phyloP scores from a whole-genome alignment of 2,329 filamentous ascomycete species.

The Colletotrichum sansevieriae region DNA sequence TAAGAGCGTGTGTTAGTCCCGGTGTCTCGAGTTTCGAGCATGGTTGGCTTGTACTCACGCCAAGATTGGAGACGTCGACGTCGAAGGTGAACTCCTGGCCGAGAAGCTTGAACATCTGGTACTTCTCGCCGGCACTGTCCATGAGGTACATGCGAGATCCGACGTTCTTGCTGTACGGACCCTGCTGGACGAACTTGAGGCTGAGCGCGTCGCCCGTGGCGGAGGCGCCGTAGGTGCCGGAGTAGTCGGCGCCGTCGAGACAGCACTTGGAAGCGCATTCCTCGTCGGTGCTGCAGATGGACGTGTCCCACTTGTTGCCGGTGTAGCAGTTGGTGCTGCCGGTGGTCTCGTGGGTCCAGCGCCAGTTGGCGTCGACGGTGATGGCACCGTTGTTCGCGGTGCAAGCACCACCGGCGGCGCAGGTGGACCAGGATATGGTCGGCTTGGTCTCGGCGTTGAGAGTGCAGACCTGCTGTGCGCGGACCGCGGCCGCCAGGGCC shows the following conservation, averaged over 20 bases:
- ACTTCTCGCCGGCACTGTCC: constrained; percentile 69
- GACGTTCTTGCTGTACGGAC: constrained; percentile 60
- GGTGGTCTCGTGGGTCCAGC: constrained; percentile 65
- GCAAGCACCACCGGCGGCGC: constrained; percentile 64
- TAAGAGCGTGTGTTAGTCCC: constrained; percentile 47
- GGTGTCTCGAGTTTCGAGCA: neutral
- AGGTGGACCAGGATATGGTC: constrained; percentile 65
- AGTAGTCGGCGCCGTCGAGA: constrained; percentile 67
- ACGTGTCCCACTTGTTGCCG: constrained; percentile 62
- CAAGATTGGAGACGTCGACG: constrained; percentile 75
- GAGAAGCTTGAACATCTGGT: constrained; percentile 56
- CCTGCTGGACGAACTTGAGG: constrained; percentile 69
- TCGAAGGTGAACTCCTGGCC: constrained; percentile 80
- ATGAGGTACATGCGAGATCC: constrained; percentile 75
- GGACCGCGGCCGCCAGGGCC: constrained; percentile 45
- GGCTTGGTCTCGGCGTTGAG: constrained; percentile 65
- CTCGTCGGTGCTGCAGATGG: constrained; percentile 55
- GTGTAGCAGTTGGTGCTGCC: constrained; percentile 68
- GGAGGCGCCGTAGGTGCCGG: constrained; percentile 65
- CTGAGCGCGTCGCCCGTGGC: constrained; percentile 64
- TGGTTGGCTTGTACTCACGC: constrained; percentile 21
- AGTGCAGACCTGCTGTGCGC: constrained; percentile 66
- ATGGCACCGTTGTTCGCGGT: constrained; percentile 62
- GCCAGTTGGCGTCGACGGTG: constrained; percentile 72
- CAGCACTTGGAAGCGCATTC: constrained; percentile 64